Evolutionary conservation across 2,329 filamentous ascomycete genomes (phyloP).

Genomic region (Emergomyces orientalis): DNA sequence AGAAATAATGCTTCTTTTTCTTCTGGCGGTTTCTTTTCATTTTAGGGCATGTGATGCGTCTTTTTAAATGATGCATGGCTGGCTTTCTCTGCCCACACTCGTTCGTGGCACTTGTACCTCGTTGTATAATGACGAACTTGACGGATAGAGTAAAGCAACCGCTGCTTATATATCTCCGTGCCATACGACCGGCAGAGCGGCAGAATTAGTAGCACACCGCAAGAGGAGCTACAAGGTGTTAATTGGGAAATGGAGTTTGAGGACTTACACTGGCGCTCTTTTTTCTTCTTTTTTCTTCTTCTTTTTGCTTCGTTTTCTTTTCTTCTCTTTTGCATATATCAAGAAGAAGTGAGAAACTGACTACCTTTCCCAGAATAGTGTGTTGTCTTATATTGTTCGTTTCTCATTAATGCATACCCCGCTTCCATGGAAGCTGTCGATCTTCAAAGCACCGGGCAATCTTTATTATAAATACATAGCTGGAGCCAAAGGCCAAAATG

Average conservation of each 20-base stretch:
- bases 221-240: not conserved
- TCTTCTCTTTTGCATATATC: conserved; percentile 1
- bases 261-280: not conserved
- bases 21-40: not conserved
- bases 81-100: not conserved
- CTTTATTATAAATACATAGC: not conserved
- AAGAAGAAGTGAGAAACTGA: not conserved
- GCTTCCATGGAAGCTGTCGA: not conserved
- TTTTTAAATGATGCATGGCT: not conserved
- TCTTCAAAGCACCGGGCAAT: not conserved
- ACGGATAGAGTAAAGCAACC: not conserved
- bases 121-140: not conserved
- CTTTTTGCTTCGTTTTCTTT: not conserved
- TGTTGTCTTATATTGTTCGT: not conserved
- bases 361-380: not conserved
- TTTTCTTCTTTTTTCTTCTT: not conserved
- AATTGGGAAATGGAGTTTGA: not conserved
- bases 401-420: not conserved
- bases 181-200: not conserved
- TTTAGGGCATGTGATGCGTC: not conserved
- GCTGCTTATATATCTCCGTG: not conserved
- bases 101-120: not conserved
- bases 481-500: not conserved
- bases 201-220: not conserved
- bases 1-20: not conserved